Conservation (phyloP, 1,139 yeast genomes). For the Debaryomyces sp. region DNA sequence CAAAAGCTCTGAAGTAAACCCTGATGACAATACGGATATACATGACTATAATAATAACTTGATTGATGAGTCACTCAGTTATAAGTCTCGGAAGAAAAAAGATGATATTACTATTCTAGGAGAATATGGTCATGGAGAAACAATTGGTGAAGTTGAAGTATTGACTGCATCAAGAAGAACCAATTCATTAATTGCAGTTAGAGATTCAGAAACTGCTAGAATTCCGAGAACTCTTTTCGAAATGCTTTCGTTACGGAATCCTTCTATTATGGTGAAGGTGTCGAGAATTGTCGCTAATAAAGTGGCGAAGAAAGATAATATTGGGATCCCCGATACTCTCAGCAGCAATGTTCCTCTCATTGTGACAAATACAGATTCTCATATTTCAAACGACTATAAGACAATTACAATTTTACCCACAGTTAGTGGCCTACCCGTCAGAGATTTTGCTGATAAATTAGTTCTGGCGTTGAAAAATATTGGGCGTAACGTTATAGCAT, state of each 20-base stretch:
- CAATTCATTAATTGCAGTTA: slow-evolving; percentile 77
- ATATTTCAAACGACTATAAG: slow-evolving; percentile 57
- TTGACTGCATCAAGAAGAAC: slow-evolving; percentile 79
- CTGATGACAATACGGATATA: slow-evolving; percentile 12
- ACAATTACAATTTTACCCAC: slow-evolving; percentile 87
- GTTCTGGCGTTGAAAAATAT: slow-evolving; percentile 70
- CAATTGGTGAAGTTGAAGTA: slow-evolving; percentile 94
- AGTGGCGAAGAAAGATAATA: slow-evolving; percentile 35
- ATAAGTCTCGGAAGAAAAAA: slow-evolving; percentile 23
- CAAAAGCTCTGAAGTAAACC: slow-evolving; percentile 10
- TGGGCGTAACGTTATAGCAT: slow-evolving; percentile 71
- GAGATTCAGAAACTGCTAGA: slow-evolving; percentile 93
- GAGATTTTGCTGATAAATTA: slow-evolving; percentile 77
- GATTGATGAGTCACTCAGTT: slow-evolving; percentile 24
- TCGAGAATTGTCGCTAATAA: slow-evolving; percentile 85
- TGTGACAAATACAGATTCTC: slow-evolving; percentile 30
- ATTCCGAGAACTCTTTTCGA: slow-evolving; percentile 91
- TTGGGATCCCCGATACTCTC: slow-evolving; percentile 11
- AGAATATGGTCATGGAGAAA: slow-evolving; percentile 93
- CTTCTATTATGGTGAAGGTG: slow-evolving; percentile 88
- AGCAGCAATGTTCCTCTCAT: slow-evolving; percentile 15
- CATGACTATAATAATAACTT: slow-evolving; percentile 17
- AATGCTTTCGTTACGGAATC: slow-evolving; percentile 78
- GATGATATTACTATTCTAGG: slow-evolving; percentile 52
- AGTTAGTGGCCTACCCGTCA: slow-evolving; percentile 76